Conservation (phyloP, 129 eudicot species). For the Logfia minima region DNA sequence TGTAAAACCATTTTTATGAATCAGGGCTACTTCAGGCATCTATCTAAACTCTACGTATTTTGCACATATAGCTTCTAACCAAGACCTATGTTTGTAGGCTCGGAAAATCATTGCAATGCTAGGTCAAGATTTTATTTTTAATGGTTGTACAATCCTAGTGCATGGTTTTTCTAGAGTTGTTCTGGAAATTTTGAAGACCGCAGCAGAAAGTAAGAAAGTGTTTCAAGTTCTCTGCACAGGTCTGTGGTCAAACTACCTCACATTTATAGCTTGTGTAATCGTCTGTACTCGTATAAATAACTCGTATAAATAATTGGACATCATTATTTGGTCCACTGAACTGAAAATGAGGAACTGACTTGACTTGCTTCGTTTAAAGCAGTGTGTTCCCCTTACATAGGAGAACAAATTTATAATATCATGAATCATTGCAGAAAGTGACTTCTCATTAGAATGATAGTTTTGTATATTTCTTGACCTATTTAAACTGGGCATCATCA, state of each 20-base stretch:
- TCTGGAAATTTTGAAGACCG: constrained; percentile 76
- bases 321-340: background rate
- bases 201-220: constrained; percentile 72
- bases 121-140: constrained; percentile 90
- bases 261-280: background rate
- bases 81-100: constrained; percentile 52
- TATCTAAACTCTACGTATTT: background rate
- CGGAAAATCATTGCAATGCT: constrained; percentile 89
- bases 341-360: background rate
- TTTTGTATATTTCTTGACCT: background rate
- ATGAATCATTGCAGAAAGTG: no score
- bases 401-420: no score
- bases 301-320: background rate
- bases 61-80: background rate
- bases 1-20: constrained; percentile 6
- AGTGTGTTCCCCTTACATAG: background rate
- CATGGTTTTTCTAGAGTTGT: constrained; percentile 98
- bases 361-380: background rate
- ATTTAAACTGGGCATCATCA: background rate
- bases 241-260: constrained; percentile 30
- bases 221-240: constrained; percentile 96
- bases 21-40: background rate
- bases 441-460: no score
- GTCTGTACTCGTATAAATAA: background rate
- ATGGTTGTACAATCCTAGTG: constrained; percentile 96